A percentile compares a stretch with the other conserved stretches of the same genome.
phyloP scores from a whole-genome alignment of 1,284 basidiomycete species.

The Apiotrichum akiyoshidainum region DNA sequence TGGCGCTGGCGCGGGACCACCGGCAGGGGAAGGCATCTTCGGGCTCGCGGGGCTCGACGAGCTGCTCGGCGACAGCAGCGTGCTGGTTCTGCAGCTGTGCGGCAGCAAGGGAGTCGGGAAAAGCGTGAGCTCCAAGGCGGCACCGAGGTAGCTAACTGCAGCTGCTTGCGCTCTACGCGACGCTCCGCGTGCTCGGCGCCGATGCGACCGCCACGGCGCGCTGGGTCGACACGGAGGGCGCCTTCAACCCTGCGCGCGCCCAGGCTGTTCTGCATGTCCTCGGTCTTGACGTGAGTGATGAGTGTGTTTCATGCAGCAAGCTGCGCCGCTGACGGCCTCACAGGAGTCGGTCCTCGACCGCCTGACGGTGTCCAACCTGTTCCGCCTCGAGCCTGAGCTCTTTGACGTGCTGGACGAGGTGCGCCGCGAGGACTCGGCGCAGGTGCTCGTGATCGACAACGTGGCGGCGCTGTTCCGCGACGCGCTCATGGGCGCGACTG shows the following conservation, averaged over 20 bases:
- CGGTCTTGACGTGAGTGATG: slow-evolving; percentile 34
- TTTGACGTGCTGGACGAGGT: slow-evolving; percentile 24
- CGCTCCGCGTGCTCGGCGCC: slow-evolving; percentile 26
- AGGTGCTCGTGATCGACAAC: slow-evolving; percentile 43
- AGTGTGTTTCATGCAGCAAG: too few relatives aligned
- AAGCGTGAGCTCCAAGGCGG: slow-evolving; percentile 35
- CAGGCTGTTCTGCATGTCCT: slow-evolving; percentile 23
- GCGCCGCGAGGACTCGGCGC: background rate
- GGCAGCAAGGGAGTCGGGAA: slow-evolving; percentile 42
- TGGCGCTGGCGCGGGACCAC: too few relatives aligned
- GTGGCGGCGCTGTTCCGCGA: slow-evolving; percentile 42
- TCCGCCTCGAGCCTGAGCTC: slow-evolving; percentile 38
- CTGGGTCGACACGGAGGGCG: slow-evolving; percentile 48
- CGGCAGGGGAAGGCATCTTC: background rate
- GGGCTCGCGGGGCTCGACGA: slow-evolving; percentile 27
- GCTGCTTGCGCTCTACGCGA: slow-evolving; percentile 44
- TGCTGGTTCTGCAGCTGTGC: slow-evolving; percentile 39
- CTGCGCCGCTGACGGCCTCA: too few relatives aligned
- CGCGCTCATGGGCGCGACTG: slow-evolving; percentile 32
- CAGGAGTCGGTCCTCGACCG: slow-evolving; percentile 28
- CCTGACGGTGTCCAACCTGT: slow-evolving; percentile 33
- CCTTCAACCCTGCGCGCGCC: slow-evolving; percentile 40
- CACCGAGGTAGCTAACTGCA: slow-evolving; percentile 9
- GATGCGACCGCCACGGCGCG: slow-evolving; percentile 28
- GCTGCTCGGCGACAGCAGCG: slow-evolving; percentile 23